A percentile compares a stretch with the other conserved stretches of the same genome.
Evolutionary conservation across 305 asterid species (phyloP).

Genomic region (Solanum hybrid): DNA sequence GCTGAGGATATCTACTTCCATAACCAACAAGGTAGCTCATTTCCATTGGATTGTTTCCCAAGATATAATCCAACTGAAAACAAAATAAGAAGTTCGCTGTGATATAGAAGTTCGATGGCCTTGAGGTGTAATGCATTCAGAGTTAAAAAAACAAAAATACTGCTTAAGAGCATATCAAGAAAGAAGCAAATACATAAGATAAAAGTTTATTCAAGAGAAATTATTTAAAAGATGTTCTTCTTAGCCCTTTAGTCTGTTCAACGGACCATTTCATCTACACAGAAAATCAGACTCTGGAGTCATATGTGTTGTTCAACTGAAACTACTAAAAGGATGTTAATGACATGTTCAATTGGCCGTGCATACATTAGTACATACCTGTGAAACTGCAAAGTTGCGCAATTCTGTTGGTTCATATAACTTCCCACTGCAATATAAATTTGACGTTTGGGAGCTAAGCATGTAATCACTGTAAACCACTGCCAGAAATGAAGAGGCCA

Average conservation of each 20-base stretch:
- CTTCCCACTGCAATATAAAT: slow-evolving; percentile 42
- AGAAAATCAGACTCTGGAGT: neutral
- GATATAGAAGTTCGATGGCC: neutral
- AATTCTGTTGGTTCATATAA: slow-evolving; percentile 32
- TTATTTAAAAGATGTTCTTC: neutral
- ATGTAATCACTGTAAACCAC: slow-evolving; percentile 57
- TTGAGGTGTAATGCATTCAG: neutral
- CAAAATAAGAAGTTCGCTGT: neutral
- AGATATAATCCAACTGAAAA: slow-evolving; percentile 39
- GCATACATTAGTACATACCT: slow-evolving; percentile 22
- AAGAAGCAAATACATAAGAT: neutral
- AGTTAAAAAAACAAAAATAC: neutral
- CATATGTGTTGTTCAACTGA: neutral
- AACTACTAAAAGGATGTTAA: neutral
- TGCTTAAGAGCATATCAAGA: neutral
- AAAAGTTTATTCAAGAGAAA: neutral
- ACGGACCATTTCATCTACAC: neutral
- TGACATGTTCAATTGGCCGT: neutral
- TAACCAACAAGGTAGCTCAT: slow-evolving; percentile 59
- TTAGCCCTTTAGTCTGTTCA: neutral
- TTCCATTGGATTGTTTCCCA: slow-evolving; percentile 44
- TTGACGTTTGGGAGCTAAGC: slow-evolving; percentile 36
- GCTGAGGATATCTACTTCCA: slow-evolving; percentile 42
- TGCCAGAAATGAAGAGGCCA: slow-evolving; percentile 58
- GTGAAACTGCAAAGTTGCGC: slow-evolving; percentile 39